Percentiles rank a stretch among this genome's conserved stretches.
phyloP scores from a whole-genome alignment of 2,329 filamentous ascomycete species.

The Calonectria crousiana region DNA sequence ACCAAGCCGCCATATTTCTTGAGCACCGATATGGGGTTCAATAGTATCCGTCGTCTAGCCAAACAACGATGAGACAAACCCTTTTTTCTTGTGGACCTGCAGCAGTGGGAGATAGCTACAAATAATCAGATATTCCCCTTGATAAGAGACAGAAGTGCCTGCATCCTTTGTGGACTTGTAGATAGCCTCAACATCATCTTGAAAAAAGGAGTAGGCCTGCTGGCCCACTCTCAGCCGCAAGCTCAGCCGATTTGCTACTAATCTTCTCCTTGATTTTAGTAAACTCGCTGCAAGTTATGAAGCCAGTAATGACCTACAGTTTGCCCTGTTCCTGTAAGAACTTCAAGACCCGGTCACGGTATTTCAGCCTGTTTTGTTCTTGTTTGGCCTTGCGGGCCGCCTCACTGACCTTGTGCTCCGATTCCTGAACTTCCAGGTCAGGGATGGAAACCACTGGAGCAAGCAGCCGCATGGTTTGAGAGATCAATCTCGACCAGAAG shows the following conservation, averaged over 20 bases:
- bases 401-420: not conserved
- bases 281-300: constrained; percentile 7
- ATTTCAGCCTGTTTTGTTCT: not conserved
- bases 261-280: not conserved
- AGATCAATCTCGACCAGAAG: not conserved
- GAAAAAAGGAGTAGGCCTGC: not conserved
- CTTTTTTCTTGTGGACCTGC: too few relatives aligned
- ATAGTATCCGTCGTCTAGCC: not conserved
- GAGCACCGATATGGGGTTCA: not conserved
- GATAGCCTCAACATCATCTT: not conserved
- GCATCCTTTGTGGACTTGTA: not conserved
- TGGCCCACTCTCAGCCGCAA: not conserved
- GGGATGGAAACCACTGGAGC: not conserved
- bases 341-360: not conserved
- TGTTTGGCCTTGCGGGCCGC: not conserved
- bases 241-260: not conserved
- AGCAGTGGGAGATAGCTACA: not conserved
- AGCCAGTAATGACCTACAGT: not conserved
- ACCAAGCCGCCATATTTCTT: not conserved
- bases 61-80: not conserved
- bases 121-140: constrained; percentile 6
- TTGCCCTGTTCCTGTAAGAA: not conserved
- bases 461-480: too few relatives aligned
- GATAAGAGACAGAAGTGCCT: not conserved
- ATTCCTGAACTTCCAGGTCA: not conserved